phyloP scores from a whole-genome alignment of 306 rosid species.

The Fragaria vesca region DNA sequence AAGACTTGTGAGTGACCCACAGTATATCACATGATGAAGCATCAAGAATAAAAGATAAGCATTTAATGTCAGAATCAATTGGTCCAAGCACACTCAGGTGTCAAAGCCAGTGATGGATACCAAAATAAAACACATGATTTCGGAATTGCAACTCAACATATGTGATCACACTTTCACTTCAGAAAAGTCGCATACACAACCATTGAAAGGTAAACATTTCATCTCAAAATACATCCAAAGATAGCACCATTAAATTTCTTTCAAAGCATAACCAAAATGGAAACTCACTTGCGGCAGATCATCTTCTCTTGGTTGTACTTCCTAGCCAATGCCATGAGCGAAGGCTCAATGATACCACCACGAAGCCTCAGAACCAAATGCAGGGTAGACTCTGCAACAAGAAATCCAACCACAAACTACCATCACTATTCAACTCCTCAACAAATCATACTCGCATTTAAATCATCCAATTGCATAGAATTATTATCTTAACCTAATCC shows the following conservation, averaged over 20 bases:
- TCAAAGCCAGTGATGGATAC: not conserved
- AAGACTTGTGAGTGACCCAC: not conserved
- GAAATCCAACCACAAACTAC: too few species aligned
- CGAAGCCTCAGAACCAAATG: slow-evolving; percentile 99
- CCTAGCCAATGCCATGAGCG: slow-evolving; percentile 97
- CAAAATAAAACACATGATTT: not conserved
- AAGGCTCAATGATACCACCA: slow-evolving; percentile 97
- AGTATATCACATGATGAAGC: not conserved
- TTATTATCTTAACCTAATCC: not conserved
- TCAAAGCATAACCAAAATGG: not conserved
- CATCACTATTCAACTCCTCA: too few species aligned
- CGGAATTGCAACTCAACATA: not conserved
- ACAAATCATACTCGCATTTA: too few species aligned
- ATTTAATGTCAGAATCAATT: not conserved
- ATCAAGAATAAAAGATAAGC: not conserved
- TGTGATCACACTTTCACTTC: not conserved
- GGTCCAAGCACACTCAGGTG: not conserved
- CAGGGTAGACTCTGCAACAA: slow-evolving; percentile 76
- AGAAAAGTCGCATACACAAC: not conserved
- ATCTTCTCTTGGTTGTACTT: slow-evolving; percentile 92
- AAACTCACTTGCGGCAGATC: slow-evolving; percentile 94
- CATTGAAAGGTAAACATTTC: not conserved
- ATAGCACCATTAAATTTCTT: not conserved
- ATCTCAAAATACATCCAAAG: not conserved
- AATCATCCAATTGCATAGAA: not conserved